Evolutionary conservation across 2,329 filamentous ascomycete genomes (phyloP), one percentile per base, ranked within the genome.

Genomic region (Talaromyces islandicus): DNA sequence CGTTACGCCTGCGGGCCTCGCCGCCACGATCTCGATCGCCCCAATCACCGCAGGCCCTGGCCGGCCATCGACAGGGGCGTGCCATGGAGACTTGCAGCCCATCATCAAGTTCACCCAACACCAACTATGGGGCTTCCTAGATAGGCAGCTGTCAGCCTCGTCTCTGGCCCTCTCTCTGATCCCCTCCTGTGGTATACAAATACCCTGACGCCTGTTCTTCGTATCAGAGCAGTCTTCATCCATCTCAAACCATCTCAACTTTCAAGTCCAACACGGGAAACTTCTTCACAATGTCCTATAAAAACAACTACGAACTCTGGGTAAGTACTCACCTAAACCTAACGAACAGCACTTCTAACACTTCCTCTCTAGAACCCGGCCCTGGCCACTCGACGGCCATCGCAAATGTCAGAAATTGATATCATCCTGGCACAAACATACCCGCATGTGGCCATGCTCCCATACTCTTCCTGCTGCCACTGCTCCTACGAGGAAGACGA

Each of bases 251-350:
- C 48, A 29, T 27, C 24, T 17, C 12, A 29, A 21, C 14, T 27
- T 4, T 25, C 21, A 24, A 12, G n/a, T 14, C 5, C 3, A 51
- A 5, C 21, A 14, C 48, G 3, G 11, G 48, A 27, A 27, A 32
- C 35, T 35, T 17, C 12, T 35, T n/a, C 63, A 71, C 48, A 48
- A 75, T 73, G 70, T 65, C 65, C 51, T 75, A 75, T 70, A 75
- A 72, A 56, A 71, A 68, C 64, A 75, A 75, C 68, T 75, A 74
- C 60, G 71, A 75, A 61, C 68, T 72, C 55, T 73, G 75, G 57
- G 73, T 75, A 64, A 65, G 73, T 72, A 41, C 21, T 30, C 27
- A 27, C 6, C 25, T 6, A 27, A 41, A 54, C 17, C n/a, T 7
- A 38, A 38, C 3, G 17, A 57, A 38, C 21, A 19, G 25, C 24